phyloP scores from a whole-genome alignment of 805 yeast genomes.

The Candida coquimbonensis region DNA sequence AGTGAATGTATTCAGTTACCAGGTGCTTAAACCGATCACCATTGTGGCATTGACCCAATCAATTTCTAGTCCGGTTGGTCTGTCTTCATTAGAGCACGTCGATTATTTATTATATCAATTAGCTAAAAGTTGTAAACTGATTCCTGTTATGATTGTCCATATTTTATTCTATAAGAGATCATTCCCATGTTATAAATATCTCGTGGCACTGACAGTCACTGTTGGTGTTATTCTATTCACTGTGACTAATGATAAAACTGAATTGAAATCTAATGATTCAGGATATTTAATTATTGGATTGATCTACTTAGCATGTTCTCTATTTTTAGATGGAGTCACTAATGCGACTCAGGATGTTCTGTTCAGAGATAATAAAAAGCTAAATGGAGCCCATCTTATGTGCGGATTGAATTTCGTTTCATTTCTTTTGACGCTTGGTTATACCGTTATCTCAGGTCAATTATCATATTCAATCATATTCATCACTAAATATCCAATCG shows the following conservation, averaged over 20 bases:
- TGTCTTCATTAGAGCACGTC: slow-evolving; percentile 70
- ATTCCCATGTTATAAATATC: slow-evolving; percentile 70
- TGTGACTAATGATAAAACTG: slow-evolving; percentile 33
- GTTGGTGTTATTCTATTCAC: slow-evolving; percentile 80
- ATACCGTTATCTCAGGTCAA: slow-evolving; percentile 44
- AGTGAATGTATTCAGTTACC: slow-evolving; percentile 13
- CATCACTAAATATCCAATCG: slow-evolving; percentile 42
- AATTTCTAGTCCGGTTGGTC: slow-evolving; percentile 76
- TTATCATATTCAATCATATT: slow-evolving; percentile 42
- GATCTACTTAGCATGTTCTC: slow-evolving; percentile 46
- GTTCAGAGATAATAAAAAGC: slow-evolving; percentile 41
- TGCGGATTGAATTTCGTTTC: slow-evolving; percentile 49
- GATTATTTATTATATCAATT: slow-evolving; percentile 79
- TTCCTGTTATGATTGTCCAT: slow-evolving; percentile 91
- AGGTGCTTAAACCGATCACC: slow-evolving; percentile 15
- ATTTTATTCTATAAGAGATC: slow-evolving; percentile 56
- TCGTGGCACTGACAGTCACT: slow-evolving; percentile 75
- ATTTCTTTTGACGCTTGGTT: slow-evolving; percentile 40
- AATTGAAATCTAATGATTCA: slow-evolving; percentile 28
- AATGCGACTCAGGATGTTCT: slow-evolving; percentile 90
- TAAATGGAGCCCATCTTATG: slow-evolving; percentile 89
- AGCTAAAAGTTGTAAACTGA: slow-evolving; percentile 88
- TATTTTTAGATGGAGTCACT: slow-evolving; percentile 84
- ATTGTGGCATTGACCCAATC: slow-evolving; percentile 50
- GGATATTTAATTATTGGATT: slow-evolving; percentile 50